phyloP scores from a whole-genome alignment of 257 asterid genomes.

The Lycium ferocissimum region DNA sequence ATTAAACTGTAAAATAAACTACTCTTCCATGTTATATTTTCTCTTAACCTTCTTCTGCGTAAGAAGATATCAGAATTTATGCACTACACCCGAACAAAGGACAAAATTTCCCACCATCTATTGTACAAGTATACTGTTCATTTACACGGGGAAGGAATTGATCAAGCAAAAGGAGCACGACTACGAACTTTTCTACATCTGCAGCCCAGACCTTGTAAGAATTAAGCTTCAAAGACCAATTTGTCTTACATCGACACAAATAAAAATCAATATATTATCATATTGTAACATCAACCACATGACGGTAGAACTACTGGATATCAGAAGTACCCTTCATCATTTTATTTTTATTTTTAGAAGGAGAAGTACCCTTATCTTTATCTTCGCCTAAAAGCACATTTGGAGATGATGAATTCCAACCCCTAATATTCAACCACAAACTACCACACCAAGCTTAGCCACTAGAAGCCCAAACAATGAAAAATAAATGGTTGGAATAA shows the following conservation, averaged over 20 bases:
- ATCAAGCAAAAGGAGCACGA: not conserved
- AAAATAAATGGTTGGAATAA: slow-evolving; percentile 3
- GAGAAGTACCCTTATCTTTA: not conserved
- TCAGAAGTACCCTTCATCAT: not conserved
- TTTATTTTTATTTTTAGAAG: not conserved
- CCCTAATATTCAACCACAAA: not conserved
- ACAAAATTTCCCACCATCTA: not conserved
- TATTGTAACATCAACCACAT: not conserved
- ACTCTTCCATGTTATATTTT: not conserved
- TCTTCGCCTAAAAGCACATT: slow-evolving; percentile 4
- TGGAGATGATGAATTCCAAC: slow-evolving; percentile 3
- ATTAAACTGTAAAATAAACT: not conserved
- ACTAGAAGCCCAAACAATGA: not conserved
- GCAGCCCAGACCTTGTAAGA: not conserved
- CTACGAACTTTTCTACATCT: not conserved
- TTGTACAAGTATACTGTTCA: not conserved
- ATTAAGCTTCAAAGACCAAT: not conserved
- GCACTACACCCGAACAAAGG: not conserved
- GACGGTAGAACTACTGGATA: not conserved
- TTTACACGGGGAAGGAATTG: not conserved
- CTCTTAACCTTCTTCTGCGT: not conserved
- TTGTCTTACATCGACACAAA: not conserved
- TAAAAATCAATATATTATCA: not conserved
- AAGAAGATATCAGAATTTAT: not conserved
- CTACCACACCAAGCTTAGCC: slow-evolving; percentile 6